Evolutionary conservation across 345 rosid genomes (phyloP).

Genomic region (Eucalyptus tenuipes): DNA sequence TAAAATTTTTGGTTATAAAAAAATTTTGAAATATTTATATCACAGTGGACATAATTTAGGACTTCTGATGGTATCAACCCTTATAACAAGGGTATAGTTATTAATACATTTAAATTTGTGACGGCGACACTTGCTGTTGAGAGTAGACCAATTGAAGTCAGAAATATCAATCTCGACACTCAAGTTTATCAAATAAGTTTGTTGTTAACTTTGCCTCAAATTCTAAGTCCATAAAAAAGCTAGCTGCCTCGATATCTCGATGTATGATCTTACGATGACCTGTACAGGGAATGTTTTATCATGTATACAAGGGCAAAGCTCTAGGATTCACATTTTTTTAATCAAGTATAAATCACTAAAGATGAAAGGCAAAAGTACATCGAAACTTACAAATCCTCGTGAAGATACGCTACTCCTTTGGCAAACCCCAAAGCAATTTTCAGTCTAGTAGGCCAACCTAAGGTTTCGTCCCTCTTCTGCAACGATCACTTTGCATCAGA

Average conservation of each 20-base stretch:
- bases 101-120: no score
- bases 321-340: neutral
- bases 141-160: no score
- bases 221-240: conserved; percentile 43
- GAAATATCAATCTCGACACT: neutral
- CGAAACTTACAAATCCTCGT: conserved; percentile 76
- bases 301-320: no score
- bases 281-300: neutral
- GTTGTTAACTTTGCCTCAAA: conserved; percentile 36
- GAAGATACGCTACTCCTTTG: conserved; percentile 86
- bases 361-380: neutral
- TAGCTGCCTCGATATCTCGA: conserved; percentile 27
- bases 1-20: no score
- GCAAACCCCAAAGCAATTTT: conserved; percentile 85
- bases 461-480: conserved; percentile 44
- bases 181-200: no score
- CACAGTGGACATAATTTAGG: no score
- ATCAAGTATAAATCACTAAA: neutral
- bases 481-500: neutral
- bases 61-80: no score
- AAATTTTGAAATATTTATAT: no score
- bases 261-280: conserved; percentile 85
- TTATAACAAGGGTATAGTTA: no score
- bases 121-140: no score
- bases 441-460: conserved; percentile 67